phyloP scores from a whole-genome alignment of 768 basidiomycete genomes.

The Tylopilus balloui region DNA sequence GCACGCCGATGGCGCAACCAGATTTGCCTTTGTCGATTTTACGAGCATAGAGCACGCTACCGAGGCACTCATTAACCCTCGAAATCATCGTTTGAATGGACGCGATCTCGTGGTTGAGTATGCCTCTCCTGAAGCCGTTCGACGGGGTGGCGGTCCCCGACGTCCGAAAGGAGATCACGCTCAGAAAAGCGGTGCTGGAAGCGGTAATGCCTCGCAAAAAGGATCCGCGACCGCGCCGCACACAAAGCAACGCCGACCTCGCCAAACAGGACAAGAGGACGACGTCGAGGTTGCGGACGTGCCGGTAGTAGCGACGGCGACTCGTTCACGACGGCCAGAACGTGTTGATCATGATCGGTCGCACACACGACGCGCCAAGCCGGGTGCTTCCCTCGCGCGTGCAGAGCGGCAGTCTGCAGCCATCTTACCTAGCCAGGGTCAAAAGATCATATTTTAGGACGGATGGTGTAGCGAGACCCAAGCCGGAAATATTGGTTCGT shows the following conservation, averaged over 20 bases:
- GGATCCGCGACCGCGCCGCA: neutral
- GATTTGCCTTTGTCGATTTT: slow-evolving; percentile 96
- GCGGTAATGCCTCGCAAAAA: slow-evolving; percentile 8
- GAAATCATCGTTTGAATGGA: slow-evolving; percentile 81
- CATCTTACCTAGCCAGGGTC: slow-evolving; percentile 60
- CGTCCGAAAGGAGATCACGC: slow-evolving; percentile 22
- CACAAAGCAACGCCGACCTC: slow-evolving; percentile 4
- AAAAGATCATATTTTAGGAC: slow-evolving; percentile 65
- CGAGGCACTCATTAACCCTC: slow-evolving; percentile 71
- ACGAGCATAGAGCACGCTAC: slow-evolving; percentile 74
- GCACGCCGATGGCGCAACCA: slow-evolving; percentile 26
- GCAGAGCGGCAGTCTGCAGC: slow-evolving; percentile 74
- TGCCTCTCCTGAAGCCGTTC: slow-evolving; percentile 84
- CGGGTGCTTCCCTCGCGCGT: slow-evolving; percentile 75
- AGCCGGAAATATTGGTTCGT: neutral
- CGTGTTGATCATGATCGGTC: slow-evolving; percentile 10
- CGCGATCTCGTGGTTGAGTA: slow-evolving; percentile 84
- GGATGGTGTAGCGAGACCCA: neutral
- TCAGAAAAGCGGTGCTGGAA: slow-evolving; percentile 9
- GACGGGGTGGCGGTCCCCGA: slow-evolving; percentile 56
- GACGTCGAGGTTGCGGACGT: neutral
- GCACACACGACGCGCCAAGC: slow-evolving; percentile 48
- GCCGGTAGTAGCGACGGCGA: neutral
- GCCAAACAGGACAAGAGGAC: slow-evolving; percentile 3
- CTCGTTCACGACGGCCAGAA: slow-evolving; percentile 8